Evolutionary conservation across 2,329 filamentous ascomycete species (phyloP).

Genomic region (Phialophora macrospora): DNA sequence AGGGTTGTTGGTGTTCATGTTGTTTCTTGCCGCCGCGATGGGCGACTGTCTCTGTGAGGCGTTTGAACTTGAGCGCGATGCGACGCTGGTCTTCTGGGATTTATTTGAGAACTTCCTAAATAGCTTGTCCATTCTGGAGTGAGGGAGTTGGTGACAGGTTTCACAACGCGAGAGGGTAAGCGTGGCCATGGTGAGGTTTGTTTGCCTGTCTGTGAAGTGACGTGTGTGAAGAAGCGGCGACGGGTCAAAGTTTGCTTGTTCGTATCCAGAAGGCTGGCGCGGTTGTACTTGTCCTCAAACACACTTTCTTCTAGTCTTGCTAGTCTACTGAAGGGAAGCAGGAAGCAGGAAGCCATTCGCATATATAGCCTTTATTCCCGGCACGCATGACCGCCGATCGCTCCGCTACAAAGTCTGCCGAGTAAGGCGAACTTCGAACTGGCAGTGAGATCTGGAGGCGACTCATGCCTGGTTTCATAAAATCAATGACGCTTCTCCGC

Average conservation of each 20-base stretch:
- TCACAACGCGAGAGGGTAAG: conserved; percentile 16
- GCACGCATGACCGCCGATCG: background rate
- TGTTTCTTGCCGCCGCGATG: conserved; percentile 1
- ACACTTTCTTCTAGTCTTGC: background rate
- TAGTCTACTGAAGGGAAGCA: background rate
- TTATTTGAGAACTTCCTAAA: conserved; percentile 31
- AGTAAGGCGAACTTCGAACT: conserved; percentile 1
- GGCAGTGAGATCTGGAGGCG: background rate
- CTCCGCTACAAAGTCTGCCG: background rate
- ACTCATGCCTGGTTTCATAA: background rate
- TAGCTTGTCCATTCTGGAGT: conserved; percentile 19
- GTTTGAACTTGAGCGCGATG: background rate
- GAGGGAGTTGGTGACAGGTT: conserved; percentile 26
- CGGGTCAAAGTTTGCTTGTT: background rate
- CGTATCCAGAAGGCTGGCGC: background rate
- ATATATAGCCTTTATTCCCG: background rate
- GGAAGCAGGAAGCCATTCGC: background rate
- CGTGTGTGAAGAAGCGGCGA: background rate
- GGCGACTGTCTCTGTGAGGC: background rate
- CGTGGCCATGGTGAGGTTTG: background rate
- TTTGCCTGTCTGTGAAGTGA: background rate
- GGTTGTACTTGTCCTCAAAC: background rate
- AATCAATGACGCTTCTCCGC: background rate
- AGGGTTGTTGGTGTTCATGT: conserved; percentile 21
- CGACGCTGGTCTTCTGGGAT: conserved; percentile 11